Percentiles rank a stretch among this genome's conserved stretches.
Conservation (phyloP, 1,139 yeast species). For the Yamadazyma triangularis region DNA sequence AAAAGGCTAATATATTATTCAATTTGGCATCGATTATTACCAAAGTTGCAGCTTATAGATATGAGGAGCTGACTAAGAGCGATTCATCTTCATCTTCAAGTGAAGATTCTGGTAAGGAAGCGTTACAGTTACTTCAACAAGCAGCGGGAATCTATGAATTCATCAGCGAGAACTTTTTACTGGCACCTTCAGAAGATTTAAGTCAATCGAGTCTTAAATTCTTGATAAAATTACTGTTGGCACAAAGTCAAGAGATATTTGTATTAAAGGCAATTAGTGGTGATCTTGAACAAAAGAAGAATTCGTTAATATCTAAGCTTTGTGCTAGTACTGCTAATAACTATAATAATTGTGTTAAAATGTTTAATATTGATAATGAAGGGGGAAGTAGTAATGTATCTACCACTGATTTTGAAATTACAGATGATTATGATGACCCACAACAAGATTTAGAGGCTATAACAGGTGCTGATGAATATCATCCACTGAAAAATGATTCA, state of each 20-base stretch:
- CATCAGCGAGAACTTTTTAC: constrained; percentile 75
- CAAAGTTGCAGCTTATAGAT: constrained; percentile 49
- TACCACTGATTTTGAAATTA: constrained; percentile 15
- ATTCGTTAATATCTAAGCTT: constrained; percentile 68
- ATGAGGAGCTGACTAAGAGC: constrained; percentile 32
- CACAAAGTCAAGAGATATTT: constrained; percentile 88
- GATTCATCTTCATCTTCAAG: constrained; percentile 1
- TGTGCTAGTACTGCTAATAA: constrained; percentile 57
- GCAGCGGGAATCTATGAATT: constrained; percentile 77
- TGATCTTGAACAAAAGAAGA: constrained; percentile 46
- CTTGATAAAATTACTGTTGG: constrained; percentile 61
- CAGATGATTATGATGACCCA: constrained; percentile 15
- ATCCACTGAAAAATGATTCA: constrained; percentile 21
- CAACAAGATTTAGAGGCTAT: constrained; percentile 15
- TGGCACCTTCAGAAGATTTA: constrained; percentile 84
- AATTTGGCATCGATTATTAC: constrained; percentile 45
- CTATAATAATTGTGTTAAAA: constrained; percentile 46
- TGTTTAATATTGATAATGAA: constrained; percentile 21
- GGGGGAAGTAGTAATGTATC: constrained; percentile 6
- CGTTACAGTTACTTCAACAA: constrained; percentile 62
- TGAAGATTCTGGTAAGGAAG: constrained; percentile 46
- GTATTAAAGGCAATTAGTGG: constrained; percentile 56
- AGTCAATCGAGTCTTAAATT: constrained; percentile 66
- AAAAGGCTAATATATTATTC: constrained; percentile 80
- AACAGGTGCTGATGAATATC: constrained; percentile 10